Conservation (phyloP, 2,329 filamentous ascomycete species). For the Cyphellophora europaea region DNA sequence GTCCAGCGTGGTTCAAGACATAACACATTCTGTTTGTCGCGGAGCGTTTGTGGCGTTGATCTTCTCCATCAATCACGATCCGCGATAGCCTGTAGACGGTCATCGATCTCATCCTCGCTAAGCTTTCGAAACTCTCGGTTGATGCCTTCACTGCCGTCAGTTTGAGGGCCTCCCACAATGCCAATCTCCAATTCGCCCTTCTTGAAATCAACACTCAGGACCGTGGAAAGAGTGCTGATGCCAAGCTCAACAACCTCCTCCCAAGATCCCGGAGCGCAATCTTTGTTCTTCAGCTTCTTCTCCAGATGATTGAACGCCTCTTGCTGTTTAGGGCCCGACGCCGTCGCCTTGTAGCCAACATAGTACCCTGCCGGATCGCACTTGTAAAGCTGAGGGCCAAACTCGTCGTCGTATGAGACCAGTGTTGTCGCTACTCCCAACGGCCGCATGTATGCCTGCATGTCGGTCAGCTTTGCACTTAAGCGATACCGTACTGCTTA, state of each 20-base stretch:
- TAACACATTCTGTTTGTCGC: no score
- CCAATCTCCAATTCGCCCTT: conserved; percentile 98
- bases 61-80: conserved; percentile 69
- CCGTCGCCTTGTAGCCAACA: conserved; percentile 95
- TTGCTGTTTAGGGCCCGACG: conserved; percentile 95
- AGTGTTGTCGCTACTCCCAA: conserved; percentile 92
- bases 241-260: conserved; percentile 96
- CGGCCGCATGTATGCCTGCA: conserved; percentile 90
- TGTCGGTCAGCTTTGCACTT: no score
- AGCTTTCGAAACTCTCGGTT: conserved; percentile 74
- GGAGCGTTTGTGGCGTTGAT: neutral
- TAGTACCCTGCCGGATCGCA: conserved; percentile 98
- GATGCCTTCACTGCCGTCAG: conserved; percentile 74
- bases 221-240: conserved; percentile 89
- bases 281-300: conserved; percentile 99
- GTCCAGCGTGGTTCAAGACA: conserved; percentile 19
- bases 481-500: conserved; percentile 35
- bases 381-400: conserved; percentile 93
- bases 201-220: conserved; percentile 98
- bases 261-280: conserved; percentile 83
- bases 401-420: conserved; percentile 86
- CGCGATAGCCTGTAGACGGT: conserved; percentile 92
- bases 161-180: conserved; percentile 79
- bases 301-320: conserved; percentile 97
- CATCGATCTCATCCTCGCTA: conserved; percentile 96